These are phyloP conservation scores for Scedosporium aurantiacum DNA, from an alignment of 2,329 filamentous ascomycete genomes.

Conservation along the genomic window DNA sequence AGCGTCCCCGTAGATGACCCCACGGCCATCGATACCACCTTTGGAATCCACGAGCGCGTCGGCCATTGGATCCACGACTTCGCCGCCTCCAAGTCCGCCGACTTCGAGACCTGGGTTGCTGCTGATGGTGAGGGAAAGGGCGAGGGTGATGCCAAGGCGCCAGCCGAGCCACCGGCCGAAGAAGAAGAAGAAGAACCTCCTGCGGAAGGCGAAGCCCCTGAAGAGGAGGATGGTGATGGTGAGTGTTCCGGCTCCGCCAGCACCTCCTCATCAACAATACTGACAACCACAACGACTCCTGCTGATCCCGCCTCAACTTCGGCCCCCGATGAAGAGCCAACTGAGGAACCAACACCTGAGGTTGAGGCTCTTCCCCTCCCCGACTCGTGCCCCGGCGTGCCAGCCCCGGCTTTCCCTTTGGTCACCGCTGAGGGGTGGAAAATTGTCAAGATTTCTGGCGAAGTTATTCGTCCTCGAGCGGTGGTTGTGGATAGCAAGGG, in stretches of 20 bases:
- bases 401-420: conserved; percentile 17
- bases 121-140: background rate
- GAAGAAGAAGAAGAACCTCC: background rate
- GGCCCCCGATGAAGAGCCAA: background rate
- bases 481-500: conserved; percentile 24
- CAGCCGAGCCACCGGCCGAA: background rate
- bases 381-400: conserved; percentile 22
- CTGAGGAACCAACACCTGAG: background rate
- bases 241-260: conserved; percentile 7
- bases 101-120: conserved; percentile 20
- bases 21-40: conserved; percentile 20
- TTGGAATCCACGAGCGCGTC: conserved; percentile 31
- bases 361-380: conserved; percentile 19
- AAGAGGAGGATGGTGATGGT: conserved; percentile 2
- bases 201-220: conserved; percentile 1
- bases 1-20: conserved; percentile 25
- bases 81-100: conserved; percentile 18
- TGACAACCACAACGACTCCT: conserved; percentile 9
- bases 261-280: conserved; percentile 8
- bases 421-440: conserved; percentile 24
- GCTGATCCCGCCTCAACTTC: background rate
- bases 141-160: background rate
- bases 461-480: conserved; percentile 23
- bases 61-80: conserved; percentile 30
- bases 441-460: conserved; percentile 27